Evolutionary conservation across 2,329 filamentous ascomycete species (phyloP), one percentile per base, ranked within the genome.

Genomic region (Fusarium pseudoanthophilum): DNA sequence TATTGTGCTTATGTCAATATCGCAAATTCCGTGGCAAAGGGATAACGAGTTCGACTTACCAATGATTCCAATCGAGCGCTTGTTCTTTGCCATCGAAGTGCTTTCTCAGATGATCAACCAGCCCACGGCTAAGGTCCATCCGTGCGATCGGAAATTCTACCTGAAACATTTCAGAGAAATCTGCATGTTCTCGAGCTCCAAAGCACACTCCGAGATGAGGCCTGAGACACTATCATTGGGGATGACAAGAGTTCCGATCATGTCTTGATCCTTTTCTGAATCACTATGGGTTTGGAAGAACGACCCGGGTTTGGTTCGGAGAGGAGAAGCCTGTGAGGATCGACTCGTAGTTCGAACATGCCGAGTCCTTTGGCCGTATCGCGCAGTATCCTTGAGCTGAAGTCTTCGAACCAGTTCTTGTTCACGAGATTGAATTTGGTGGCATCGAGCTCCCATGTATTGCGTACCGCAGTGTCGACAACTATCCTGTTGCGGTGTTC

Each of bases 381-480:
- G 11, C 13, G 26, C 15, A 64, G 40, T 4, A 67, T 37, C 20
- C 21, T 20, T 14, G 49, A 32, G 26, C 62, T 43, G 11, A 69
- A 74, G 0, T 9, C n/a, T 20, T 52, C 4, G 5, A 21, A 8
- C 61, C 59, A 74, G 11, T 45, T 16, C 7, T 69, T 53, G 42
- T 67, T 69, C 24, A 15, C 30, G 14, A 71, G 53, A 20, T 34
- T 37, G 45, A 72, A 64, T 15, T 56, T 69, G 21, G 58, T 48
- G 14, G 42, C 45, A 36, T 73, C 58, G 5, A 73, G 65, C 20
- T 66, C 71, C 67, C 64, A 73, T 37, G 60, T 60, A 40, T 74
- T 52, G 45, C 58, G 63, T 43, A 61, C 37, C 15, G 53, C 39
- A 6, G 45, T 65, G 30, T 68, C 67, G 7, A 70, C 60, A 7